Base-by-base conservation (phyloP, 164 flowering plant genomes). In the Vitis rotundifolia region DNA sequence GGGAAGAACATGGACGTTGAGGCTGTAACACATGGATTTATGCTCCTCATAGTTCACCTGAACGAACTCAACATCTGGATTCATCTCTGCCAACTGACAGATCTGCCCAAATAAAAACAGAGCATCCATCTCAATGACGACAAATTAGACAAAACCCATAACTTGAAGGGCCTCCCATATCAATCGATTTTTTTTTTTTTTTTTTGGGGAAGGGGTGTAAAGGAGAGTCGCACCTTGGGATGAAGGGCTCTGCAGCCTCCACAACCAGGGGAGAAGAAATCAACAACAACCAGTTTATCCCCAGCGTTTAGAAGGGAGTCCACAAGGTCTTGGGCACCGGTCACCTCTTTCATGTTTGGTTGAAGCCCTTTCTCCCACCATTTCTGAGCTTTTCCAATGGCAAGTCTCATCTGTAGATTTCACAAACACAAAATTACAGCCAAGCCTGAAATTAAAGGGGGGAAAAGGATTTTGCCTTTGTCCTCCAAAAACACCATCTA, bases 211-310 rank as follows among this genome's bases (percentile, higher is more conserved):
- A 22, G 26, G 26, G 26, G 26, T 1, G 26, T 22, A 22, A 37
- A 37, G 44, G 7, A 37, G 44, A 5, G 8, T 29, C 44, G 14
- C 52, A 89, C 95, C 96, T 92, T 92, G n/a, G 98, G 98, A 71
- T 92, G 96, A 64, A 92, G 93, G 52, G 96, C 91, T 80, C 68
- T 92, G 80, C 98, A 92, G 61, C 98, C 98, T 68, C 96, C 94
- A 73, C 98, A 92, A 7, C 92, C 88, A 57, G 98, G 96, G 15
- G 96, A 91, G 76, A 82, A 90, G 83, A 90, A 92, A 78, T 89
- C 98, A 15, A 92, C 80, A 28, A 92, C 73, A 0, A 89, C 94
- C 49, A 92, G 79, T 61, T 82, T 82, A 69, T 89, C 90, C 49
- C 96, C 98, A 11, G 96, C 87, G 29, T 81, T 81, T 13, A 51